These are phyloP conservation scores for Eucalyptus curtisii DNA, from an alignment of 345 rosid species.

Conservation along the genomic window DNA sequence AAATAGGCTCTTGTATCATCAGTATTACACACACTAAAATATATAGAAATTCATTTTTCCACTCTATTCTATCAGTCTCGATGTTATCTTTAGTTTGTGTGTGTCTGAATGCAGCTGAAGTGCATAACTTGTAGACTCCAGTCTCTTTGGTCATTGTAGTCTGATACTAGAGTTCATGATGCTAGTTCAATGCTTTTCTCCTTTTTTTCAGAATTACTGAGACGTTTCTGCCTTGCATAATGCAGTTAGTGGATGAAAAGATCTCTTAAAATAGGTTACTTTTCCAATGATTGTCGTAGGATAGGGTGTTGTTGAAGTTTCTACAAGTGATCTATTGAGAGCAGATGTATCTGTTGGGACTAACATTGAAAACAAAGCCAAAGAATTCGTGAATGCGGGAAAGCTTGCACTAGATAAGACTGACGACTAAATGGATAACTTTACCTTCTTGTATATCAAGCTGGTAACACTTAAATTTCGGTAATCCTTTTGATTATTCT, in stretches of 20 bases:
- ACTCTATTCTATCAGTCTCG: too few relatives aligned
- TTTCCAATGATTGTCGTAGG: not conserved
- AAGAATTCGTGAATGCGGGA: slow-evolving; percentile 68
- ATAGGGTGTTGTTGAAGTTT: too few relatives aligned
- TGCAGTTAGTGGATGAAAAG: not conserved
- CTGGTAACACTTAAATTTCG: too few relatives aligned
- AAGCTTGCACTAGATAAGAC: slow-evolving; percentile 78
- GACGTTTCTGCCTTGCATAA: not conserved
- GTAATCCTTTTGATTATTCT: too few relatives aligned
- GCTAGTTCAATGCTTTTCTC: not conserved
- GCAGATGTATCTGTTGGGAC: slow-evolving; percentile 23
- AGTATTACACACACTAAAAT: too few relatives aligned
- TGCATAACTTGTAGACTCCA: not conserved
- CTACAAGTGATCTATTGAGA: slow-evolving; percentile 64
- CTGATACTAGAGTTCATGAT: not conserved
- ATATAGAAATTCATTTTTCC: too few relatives aligned
- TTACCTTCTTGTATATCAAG: not conserved
- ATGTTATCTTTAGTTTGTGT: not conserved
- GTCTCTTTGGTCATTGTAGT: not conserved
- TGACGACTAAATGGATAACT: slow-evolving; percentile 26
- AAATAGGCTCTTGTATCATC: too few relatives aligned
- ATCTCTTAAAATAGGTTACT: not conserved
- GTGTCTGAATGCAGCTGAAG: not conserved
- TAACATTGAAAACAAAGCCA: slow-evolving; percentile 51
- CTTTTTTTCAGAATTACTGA: not conserved